Base-by-base conservation (phyloP, 352 stramenopile species). In the Saprolegnia parasitica region DNA sequence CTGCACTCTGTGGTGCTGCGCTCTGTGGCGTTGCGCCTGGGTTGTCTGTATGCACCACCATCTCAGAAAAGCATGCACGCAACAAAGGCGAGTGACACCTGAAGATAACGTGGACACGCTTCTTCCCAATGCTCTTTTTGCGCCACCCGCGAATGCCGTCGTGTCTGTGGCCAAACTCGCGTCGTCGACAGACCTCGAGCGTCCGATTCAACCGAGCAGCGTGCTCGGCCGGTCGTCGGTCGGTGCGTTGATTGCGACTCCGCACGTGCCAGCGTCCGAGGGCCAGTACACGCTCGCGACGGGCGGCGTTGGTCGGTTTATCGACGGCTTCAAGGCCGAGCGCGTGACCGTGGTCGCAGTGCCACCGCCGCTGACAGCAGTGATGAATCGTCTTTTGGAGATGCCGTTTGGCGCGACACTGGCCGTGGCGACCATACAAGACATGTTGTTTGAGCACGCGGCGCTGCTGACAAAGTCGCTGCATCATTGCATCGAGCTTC, bases 241-340 rank as follows among this genome's bases (percentile, higher is more conserved):
- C 4, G 42, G 13, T 3, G 13, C 11, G 13, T n/a, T 49, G 42
- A n/a, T 49, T n/a, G 13, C 42, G 18, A 49, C 42, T 2, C 42
- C 42, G 13, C 42, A 49, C 8, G 42, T 35, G 5, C 29, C 29
- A 35, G 29, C 42, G 42, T n/a, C 42, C 42, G 11, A 15, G 18
- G 18, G 13, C 1, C 4, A 65, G 56, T 65, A 65, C 39, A 65
- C 56, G 23, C 11, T 65, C 15, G 56, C 56, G 4, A 65, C 42
- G 35, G 56, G 56, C 35, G 56, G 56, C 4, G 46, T 24, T 11
- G 15, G 35, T 9, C 46, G 47, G n/a, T 65, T 46, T 26, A 11
- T 32, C 15, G 56, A 65, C 16, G 56, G 56, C 15, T 65, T 32
- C 56, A 65, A 65, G 32, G 56, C 56, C 56, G 56, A 65, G 23